Evolutionary conservation across 805 yeast genomes (phyloP), one percentile per base, ranked within the genome.

Genomic region (Danielia reshetovae): DNA sequence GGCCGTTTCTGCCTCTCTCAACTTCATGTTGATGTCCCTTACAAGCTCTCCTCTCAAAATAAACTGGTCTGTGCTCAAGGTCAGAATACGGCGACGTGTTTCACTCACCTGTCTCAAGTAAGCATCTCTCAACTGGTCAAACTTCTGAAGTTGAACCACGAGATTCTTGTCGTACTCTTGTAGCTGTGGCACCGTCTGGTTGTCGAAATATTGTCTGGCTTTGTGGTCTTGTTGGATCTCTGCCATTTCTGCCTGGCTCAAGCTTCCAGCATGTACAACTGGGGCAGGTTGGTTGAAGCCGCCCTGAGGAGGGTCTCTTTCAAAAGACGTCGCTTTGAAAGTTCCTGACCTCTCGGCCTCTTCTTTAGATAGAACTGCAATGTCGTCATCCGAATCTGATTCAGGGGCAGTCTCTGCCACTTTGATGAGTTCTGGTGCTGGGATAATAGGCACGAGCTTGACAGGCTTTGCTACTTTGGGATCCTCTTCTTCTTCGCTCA

Each of bases 251-350:
- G 32, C 26, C 10, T 15, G 15, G 11, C 17, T 18, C 4, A 15
- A 24, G n/a, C 28, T 43, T 1, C 57, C 57, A 3, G 46, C 46
- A 30, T 58, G 62, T 9, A 43, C 49, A 2, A 54, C 60, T 3
- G 62, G 64, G 2, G 52, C 62, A 3, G 64, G 64, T 31, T 43
- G 38, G 34, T 59, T 58, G 32, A 29, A 50, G 18, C 15, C 39
- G n/a, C n/a, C n/a, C n/a, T n/a, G n/a, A n/a, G n/a, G n/a, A 10
- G 32, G 34, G 11, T 18, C 25, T 18, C 10, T 12, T 14, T 38
- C 41, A 27, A 56, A 56, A 2, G 56, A 43, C n/a, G 49, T 45
- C 11, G 44, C 38, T 29, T 56, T 59, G 40, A 59, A 59, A 7
- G 40, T 48, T 2, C 51, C 51, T 4, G 41, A 36, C 13, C 48